Base-by-base conservation (phyloP, 2,329 filamentous ascomycete genomes). In the Zalaria sp. region DNA sequence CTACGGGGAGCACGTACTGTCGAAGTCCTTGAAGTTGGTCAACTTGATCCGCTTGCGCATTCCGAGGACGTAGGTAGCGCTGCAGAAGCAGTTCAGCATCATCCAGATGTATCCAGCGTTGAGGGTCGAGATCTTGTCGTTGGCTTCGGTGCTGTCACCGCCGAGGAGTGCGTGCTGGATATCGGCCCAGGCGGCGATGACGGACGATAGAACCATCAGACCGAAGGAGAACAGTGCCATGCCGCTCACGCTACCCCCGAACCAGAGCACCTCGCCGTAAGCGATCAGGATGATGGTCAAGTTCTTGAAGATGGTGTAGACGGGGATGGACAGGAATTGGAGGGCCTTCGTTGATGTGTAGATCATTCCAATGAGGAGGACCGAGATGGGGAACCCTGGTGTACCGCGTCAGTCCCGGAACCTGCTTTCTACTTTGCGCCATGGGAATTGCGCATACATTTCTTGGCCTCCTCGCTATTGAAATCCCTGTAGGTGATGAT, bases 261-360 rank as follows among this genome's bases (percentile, higher is more conserved):
- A 98, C 88, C 89, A 96, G 41, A 98, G 74, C 27, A 98, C 89
- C 66, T 98, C 91, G 52, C 91, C 91, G 53, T 98, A 98, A 43
- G 91, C 91, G 57, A 96, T 98, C 50, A 96, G 79, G 56, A 98
- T 96, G 62, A 93, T 98, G 47, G 91, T 96, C 69, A 98, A 66
- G 68, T 98, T 98, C 75, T 98, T 98, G 75, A 98, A 98, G 61
- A 98, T 98, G 43, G 91, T 98, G 68, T 98, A 98, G 26, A 98
- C 91, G 25, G 91, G 91, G 43, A 98, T 93, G 28, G 88, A 95
- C 47, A 98, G 82, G 65, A 81, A 96, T 65, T 95, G 87, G 37
- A 98, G 78, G 18, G 91, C 87, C 69, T 95, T 95, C 56, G 85
- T 91, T 56, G 86, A 81, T 42, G 91, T 96, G 67, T 96, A 98